Base-by-base conservation (phyloP, 768 basidiomycete species). In the Serpula lacrymans region DNA sequence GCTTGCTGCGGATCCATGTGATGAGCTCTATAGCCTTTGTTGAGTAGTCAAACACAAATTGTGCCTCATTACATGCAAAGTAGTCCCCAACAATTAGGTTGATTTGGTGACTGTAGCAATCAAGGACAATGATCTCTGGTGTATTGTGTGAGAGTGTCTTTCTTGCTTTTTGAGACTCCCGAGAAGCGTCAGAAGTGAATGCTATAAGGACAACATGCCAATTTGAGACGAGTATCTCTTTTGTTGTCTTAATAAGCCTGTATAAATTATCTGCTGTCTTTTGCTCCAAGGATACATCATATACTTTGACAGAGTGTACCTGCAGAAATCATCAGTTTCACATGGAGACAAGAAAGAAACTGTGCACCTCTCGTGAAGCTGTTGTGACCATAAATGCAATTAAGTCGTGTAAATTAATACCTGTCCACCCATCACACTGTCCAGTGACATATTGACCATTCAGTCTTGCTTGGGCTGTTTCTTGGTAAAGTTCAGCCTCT, bases 61-160 rank as follows among this genome's bases (percentile, higher is more conserved):
- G 40, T 11, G 41, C 27, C n/a, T 53, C 28, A 12, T 48, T 55
- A 1, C 35, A 42, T 32, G 60, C 59, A 45, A 70, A 65, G 37
- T 62, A 68, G 34, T 72, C 54, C 1, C 63, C 59, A 23, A 71
- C 59, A 24, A 72, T 51, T 3, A 72, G 61, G 45, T 71, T 69
- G 13, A 65, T 52, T 54, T 70, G 67, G 48, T 71, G 68, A 2
- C 60, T 55, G 39, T 59, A 62, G 38, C 68, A 70, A 39, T 65
- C 59, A 7, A 52, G 58, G 0, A 50, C 45, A n/a, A 69, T 54
- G 2, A 69, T 22, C 13, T 49, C 21, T 2, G 57, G 60, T 22
- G 38, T 43, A 24, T 55, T 48, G 2, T n/a, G 5, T 1, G 11
- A 18, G 5, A 67, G 42, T 2, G 60, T 38, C 1, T 20, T 14